Evolutionary conservation across 345 rosid genomes (phyloP).

Genomic region (Brassica napus): DNA sequence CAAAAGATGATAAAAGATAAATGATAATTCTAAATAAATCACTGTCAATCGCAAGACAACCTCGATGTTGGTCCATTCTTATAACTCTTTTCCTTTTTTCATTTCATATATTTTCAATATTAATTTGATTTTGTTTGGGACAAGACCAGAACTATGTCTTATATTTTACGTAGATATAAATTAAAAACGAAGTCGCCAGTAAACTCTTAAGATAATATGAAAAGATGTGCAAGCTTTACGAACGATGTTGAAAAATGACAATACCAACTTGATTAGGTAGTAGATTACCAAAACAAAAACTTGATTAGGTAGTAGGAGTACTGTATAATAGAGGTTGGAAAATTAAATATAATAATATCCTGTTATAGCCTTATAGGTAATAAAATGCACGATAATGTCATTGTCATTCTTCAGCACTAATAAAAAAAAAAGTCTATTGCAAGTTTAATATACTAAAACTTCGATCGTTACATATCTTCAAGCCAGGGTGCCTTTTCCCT

Average conservation of each 20-base stretch:
- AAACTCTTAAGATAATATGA: background rate
- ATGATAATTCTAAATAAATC: constrained; percentile 1
- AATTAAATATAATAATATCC: constrained; percentile 31
- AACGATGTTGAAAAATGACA: constrained; percentile 20
- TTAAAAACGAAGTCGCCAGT: background rate
- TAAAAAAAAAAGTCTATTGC: constrained; percentile 3
- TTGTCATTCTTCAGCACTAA: constrained; percentile 24
- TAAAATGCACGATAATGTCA: constrained; percentile 11
- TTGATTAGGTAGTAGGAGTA: constrained; percentile 5
- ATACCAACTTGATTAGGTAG: constrained; percentile 24
- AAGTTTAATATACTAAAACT: constrained; percentile 18
- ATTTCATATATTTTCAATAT: background rate
- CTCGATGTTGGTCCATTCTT: constrained; percentile 21
- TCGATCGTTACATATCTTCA: background rate
- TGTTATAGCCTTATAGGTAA: background rate
- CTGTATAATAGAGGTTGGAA: constrained; percentile 19
- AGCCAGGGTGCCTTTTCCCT: too few species aligned
- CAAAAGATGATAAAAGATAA: constrained; percentile 20
- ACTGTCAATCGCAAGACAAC: constrained; percentile 36
- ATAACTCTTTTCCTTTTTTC: background rate
- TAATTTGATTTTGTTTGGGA: background rate
- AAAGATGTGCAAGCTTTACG: constrained; percentile 10
- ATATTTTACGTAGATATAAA: background rate
- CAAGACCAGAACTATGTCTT: background rate
- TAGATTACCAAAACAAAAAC: too few species aligned